A percentile compares a stretch with the other conserved stretches of the same genome.
These are phyloP conservation scores for Purshia tridentata DNA, from an alignment of 306 rosid species.

Conservation along the genomic window DNA sequence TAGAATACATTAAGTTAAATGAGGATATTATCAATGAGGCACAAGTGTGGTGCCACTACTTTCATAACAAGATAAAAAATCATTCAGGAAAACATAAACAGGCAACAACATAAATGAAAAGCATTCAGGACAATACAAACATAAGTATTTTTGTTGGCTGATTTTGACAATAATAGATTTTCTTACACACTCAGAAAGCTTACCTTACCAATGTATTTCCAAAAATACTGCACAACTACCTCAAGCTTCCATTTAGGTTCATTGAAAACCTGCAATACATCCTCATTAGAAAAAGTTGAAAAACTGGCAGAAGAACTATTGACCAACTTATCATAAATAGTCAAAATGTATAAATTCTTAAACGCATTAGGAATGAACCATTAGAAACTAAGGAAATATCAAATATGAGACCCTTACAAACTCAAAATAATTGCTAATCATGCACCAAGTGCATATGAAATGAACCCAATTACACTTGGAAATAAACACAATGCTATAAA, in stretches of 20 bases:
- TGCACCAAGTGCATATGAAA: not conserved
- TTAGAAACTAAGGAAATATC: not conserved
- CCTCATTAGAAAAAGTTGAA: constrained; percentile 27
- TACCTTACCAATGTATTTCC: constrained; percentile 84
- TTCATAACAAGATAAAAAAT: not conserved
- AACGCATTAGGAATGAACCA: not conserved
- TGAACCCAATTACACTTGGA: not conserved
- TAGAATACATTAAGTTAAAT: constrained; percentile 6
- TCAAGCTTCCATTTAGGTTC: constrained; percentile 86
- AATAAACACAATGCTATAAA: not conserved
- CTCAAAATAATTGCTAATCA: not conserved
- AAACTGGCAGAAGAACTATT: not conserved
- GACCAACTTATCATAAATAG: not conserved
- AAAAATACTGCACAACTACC: constrained; percentile 67
- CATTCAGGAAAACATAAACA: constrained; percentile 2
- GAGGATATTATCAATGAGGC: constrained; percentile 15
- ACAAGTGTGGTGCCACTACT: not conserved
- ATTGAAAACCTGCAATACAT: constrained; percentile 50
- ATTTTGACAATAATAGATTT: not conserved
- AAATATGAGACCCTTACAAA: not conserved
- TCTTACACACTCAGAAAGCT: not conserved
- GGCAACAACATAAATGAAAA: not conserved
- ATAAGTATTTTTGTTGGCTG: not conserved
- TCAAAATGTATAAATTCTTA: not conserved
- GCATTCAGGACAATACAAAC: constrained; percentile 10